Evolutionary conservation across 192 early-diverging fungal genomes (phyloP).

Genomic region (Linnemannia zychae): DNA sequence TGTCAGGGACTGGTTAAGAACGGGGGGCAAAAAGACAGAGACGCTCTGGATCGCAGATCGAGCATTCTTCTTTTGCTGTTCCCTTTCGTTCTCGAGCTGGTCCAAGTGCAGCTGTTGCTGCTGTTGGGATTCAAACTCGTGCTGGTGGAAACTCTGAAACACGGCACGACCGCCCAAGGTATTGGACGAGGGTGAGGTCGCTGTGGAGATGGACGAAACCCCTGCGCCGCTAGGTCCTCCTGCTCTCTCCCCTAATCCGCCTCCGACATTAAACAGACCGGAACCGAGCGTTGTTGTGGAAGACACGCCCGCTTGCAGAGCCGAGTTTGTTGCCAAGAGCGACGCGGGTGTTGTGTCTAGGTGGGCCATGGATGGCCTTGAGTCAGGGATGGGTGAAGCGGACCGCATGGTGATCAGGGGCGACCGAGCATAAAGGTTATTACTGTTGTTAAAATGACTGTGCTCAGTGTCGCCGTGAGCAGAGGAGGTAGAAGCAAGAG

Average conservation of each 20-base stretch:
- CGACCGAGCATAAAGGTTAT: conserved; percentile 9
- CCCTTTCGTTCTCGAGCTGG: conserved; percentile 29
- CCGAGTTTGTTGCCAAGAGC: conserved; percentile 1
- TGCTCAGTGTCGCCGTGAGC: background rate
- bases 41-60: conserved; percentile 30
- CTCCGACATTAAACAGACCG: conserved; percentile 9
- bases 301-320: conserved; percentile 4
- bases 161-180: conserved; percentile 29
- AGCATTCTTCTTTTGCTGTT: conserved; percentile 45
- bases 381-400: conserved; percentile 16
- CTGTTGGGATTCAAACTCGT: conserved; percentile 7
- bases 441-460: background rate
- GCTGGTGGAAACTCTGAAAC: conserved; percentile 20
- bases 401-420: conserved; percentile 15
- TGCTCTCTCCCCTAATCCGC: conserved; percentile 10
- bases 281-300: conserved; percentile 6
- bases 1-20: conserved; percentile 28
- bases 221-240: conserved; percentile 7
- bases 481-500: conserved; percentile 25
- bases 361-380: conserved; percentile 14
- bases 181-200: conserved; percentile 8
- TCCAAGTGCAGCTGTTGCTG: conserved; percentile 25
- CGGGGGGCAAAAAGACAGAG: conserved; percentile 34
- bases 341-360: background rate
- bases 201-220: conserved; percentile 28